Evolutionary conservation across 139 green algal genomes (phyloP), one percentile per base, ranked within the genome.

Genomic region (Volvox africanus): DNA sequence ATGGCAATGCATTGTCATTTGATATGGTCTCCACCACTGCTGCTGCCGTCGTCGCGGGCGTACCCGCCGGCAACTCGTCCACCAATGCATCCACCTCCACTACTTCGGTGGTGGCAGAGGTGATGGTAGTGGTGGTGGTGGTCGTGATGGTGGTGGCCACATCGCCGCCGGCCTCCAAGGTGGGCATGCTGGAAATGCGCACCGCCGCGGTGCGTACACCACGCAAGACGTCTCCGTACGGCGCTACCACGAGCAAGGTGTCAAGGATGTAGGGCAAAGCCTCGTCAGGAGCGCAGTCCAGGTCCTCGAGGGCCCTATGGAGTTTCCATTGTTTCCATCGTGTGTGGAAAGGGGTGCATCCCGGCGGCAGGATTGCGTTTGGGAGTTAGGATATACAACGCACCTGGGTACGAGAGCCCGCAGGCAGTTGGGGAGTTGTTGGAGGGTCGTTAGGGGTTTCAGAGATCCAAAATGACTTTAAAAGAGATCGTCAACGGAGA

Each of bases 231-330:
- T 65, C 22, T 0, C 36, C 21, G 65, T 69, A 90, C 17, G 86
- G 86, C 0, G 61, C 75, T 9, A 32, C 75, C 12, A 33, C 75
- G 0, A 50, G 17, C 75, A 86, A 28, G 26, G 61, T 30, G 33
- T 71, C 87, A 1, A 91, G 87, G 32, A 91, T 73, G 76, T 80
- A 44, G n/a, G 76, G 61, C 76, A 86, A 26, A 12, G 76, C 75
- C 1, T 30, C 61, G 32, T 91, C 87, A 55, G 87, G 76, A 20
- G 87, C 87, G 87, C 76, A 86, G 33, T 91, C 87, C 22, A 91
- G 87, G 17, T 91, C 87, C 61, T 80, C 37, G 9, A 90, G 86
- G 30, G 50, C 86, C 30, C 86, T 90, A 33, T 30, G 69, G 3
- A 3, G 65, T 73, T 17, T 69, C n/a, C n/a, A n/a, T n/a, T n/a